Evolutionary conservation across 257 asterid species (phyloP).

Genomic region (Jaltomata sinuosa): DNA sequence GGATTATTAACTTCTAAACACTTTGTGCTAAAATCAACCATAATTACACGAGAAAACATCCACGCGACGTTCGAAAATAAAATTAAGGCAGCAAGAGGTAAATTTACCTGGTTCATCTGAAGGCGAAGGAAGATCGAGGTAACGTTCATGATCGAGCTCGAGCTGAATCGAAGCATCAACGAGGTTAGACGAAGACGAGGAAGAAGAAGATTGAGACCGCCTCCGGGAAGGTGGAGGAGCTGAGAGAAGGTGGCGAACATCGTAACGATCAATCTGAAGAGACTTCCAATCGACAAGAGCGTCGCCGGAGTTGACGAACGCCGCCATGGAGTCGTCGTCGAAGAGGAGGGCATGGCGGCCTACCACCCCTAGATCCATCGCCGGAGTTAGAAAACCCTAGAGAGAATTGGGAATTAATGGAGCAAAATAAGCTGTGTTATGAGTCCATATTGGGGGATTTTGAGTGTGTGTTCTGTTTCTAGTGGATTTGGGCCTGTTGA

Average conservation of each 20-base stretch:
- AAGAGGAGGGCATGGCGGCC: conserved; percentile 84
- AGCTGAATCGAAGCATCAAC: conserved; percentile 34
- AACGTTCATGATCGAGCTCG: conserved; percentile 72
- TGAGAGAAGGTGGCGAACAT: conserved; percentile 91
- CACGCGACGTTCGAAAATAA: background rate
- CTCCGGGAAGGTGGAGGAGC: conserved; percentile 72
- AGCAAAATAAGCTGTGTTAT: background rate
- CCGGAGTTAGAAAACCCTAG: background rate
- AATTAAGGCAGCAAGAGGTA: background rate
- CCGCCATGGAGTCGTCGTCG: conserved; percentile 81
- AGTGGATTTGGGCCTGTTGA: background rate
- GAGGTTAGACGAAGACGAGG: background rate
- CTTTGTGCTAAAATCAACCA: background rate
- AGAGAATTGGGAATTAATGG: background rate
- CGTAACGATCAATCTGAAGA: conserved; percentile 86
- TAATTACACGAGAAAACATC: background rate
- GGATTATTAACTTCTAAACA: background rate
- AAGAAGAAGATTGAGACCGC: conserved; percentile 24
- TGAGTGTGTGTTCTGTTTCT: background rate
- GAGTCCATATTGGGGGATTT: no score
- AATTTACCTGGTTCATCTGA: conserved; percentile 51
- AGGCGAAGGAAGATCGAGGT: conserved; percentile 53
- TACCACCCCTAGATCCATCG: conserved; percentile 65
- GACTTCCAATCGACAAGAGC: conserved; percentile 97
- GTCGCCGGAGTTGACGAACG: conserved; percentile 73